Evolutionary conservation across 176 grass and related monocot genomes (phyloP), one percentile per base, ranked within the genome.

Genomic region (Oryza officinalis): DNA sequence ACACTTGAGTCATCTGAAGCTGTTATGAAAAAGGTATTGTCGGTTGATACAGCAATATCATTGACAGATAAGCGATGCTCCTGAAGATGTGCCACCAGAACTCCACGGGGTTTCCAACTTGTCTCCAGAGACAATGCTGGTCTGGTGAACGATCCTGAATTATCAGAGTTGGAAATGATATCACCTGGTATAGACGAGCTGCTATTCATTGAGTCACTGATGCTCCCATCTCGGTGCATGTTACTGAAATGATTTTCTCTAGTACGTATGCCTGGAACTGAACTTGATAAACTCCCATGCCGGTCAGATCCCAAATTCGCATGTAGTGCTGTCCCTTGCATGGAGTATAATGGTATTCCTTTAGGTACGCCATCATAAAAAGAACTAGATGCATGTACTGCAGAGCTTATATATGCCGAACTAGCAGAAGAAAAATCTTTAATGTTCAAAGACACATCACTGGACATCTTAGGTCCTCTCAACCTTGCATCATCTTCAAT

Each of bases 71-170:
- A 87, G 26, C 83, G 89, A 81, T 98, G 96, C 84, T 98, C 96
- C 64, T 98, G 96, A 35, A 98, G 87, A 85, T 98, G 96, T 77
- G 91, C 96, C 84, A 95, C 93, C 67, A 98, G 69, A 84, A 98
- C 88, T 79, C 96, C 96, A 75, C 96, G 91, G 75, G 96, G 96
- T 71, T 79, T 95, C 96, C 96, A 98, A 79, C 89, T 93, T 80
- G 83, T 86, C 37, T 92, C 93, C 64, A 81, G 15, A 85, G 71
- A 50, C 73, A 80, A 79, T 43, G 68, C 66, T 89, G 88, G 81
- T 90, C 87, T 92, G 11, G 72, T 80, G 66, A 95, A 91, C 18
- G 73, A 86, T 75, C 87, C 83, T 88, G 84, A 59, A 75, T 72
- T 79, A 45, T 95, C 93, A 78, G 89, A 92, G 46, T 89, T 90